These are phyloP conservation scores for Camelina hispida DNA, from an alignment of 345 rosid genomes.

Conservation along the genomic window DNA sequence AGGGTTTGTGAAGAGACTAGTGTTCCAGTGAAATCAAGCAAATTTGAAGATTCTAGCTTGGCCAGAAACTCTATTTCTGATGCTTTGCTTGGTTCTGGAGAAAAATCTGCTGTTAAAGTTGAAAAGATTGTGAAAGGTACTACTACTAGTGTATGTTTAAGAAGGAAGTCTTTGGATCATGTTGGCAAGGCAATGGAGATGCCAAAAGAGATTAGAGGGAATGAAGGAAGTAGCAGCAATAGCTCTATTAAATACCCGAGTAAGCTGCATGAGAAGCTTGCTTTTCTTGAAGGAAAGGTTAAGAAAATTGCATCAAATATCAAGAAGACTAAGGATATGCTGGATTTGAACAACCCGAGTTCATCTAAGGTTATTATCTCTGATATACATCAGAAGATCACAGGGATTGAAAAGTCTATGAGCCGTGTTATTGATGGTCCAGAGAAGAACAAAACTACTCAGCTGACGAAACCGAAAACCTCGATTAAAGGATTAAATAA, in stretches of 20 bases:
- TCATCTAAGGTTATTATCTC: constrained; percentile 70
- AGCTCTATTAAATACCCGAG: constrained; percentile 54
- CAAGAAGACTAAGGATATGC: constrained; percentile 89
- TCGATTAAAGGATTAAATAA: constrained; percentile 63
- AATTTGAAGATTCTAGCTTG: constrained; percentile 17
- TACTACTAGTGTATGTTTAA: constrained; percentile 16
- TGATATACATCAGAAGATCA: constrained; percentile 88
- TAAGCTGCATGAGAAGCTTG: constrained; percentile 93
- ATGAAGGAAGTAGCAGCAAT: constrained; percentile 42
- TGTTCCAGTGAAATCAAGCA: constrained; percentile 38
- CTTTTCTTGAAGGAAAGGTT: constrained; percentile 93
- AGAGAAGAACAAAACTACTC: constrained; percentile 44
- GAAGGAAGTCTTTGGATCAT: constrained; percentile 43
- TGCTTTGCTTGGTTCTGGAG: constrained; percentile 31
- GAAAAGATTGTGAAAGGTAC: constrained; percentile 38
- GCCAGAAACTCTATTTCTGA: constrained; percentile 32
- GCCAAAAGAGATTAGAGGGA: constrained; percentile 48
- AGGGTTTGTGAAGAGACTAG: constrained; percentile 7
- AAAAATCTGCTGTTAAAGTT: constrained; percentile 30
- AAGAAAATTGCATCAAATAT: constrained; percentile 92
- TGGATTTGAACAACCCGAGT: constrained; percentile 85
- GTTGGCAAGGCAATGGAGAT: constrained; percentile 49
- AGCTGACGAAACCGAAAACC: constrained; percentile 43
- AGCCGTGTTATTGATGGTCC: constrained; percentile 56
- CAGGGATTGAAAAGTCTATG: constrained; percentile 85